These are phyloP conservation scores for Boletus huronensis DNA, from an alignment of 768 basidiomycete genomes.

Conservation along the genomic window DNA sequence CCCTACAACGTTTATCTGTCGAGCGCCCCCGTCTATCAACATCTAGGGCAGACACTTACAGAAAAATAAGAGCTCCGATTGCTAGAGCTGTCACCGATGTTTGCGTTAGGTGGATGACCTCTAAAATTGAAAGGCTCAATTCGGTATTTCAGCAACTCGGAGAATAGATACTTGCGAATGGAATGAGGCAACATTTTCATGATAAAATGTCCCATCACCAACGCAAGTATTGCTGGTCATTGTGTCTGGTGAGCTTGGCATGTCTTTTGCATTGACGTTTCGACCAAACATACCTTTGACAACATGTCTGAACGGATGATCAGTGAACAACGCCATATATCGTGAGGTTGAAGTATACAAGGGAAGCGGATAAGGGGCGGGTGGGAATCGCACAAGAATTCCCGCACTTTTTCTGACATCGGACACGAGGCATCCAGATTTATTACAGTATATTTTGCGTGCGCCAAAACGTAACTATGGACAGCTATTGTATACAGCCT, in stretches of 20 bases:
- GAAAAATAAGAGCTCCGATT: slow-evolving; percentile 57
- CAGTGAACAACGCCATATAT: slow-evolving; percentile 31
- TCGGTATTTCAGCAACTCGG: neutral
- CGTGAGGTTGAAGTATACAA: slow-evolving; percentile 13
- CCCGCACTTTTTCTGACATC: slow-evolving; percentile 21
- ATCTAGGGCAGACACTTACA: slow-evolving; percentile 44
- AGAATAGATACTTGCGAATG: slow-evolving; percentile 28
- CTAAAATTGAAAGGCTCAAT: slow-evolving; percentile 33
- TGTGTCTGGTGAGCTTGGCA: slow-evolving; percentile 8
- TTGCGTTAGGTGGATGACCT: slow-evolving; percentile 65
- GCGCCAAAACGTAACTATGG: slow-evolving; percentile 15
- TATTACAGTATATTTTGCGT: slow-evolving; percentile 11
- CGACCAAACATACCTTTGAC: slow-evolving; percentile 26
- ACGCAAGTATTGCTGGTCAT: slow-evolving; percentile 43
- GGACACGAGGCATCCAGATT: slow-evolving; percentile 27
- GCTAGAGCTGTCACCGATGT: slow-evolving; percentile 70
- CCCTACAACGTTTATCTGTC: slow-evolving; percentile 36
- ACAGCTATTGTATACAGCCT: slow-evolving; percentile 9
- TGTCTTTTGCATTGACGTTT: neutral
- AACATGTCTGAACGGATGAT: slow-evolving; percentile 34
- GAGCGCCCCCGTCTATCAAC: neutral
- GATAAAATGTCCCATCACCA: slow-evolving; percentile 48
- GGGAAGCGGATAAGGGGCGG: slow-evolving; percentile 18
- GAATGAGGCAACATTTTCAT: slow-evolving; percentile 45
- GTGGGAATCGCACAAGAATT: slow-evolving; percentile 25